Base-by-base conservation (phyloP, 164 flowering plant species). In the Platanus orientalis region DNA sequence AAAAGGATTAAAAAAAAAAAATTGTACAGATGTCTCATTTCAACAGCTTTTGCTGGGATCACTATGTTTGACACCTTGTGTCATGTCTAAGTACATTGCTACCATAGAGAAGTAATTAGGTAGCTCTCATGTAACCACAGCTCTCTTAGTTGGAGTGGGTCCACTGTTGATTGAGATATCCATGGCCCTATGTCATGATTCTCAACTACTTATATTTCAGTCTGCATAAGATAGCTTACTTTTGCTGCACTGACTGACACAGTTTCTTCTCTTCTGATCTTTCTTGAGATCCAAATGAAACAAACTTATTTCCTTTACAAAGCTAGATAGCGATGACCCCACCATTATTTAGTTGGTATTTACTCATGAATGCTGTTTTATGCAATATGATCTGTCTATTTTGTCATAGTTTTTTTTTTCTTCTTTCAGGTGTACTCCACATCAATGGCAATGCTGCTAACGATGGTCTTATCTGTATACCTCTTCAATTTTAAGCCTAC, bases 371-470 rank as follows among this genome's bases (percentile, higher is more conserved):
- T 45, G 49, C 19, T 17, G 19, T 34, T 34, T 5, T 45, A 16
- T 16, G 20, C 49, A 45, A 45, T 45, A 12, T 45, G 49, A 45
- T 45, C 20, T 19, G 20, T 45, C 49, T 45, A 2, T n/a, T 36
- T 19, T 17, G 1, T 45, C 20, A 45, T 36, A 36, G 12, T 36
- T 36, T 19, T 14, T 45, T 45, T 45, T 45, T 16, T 23, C 32
- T 45, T 27, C 36, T 30, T 74, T 53, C 77, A 91, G 96, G 97
- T 94, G 29, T 91, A 87, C 71, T 87, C 98, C 39, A 94, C 97
- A 24, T 94, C 98, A 52, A 91, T 94, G 98, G 98, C 98, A 5
- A 94, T 94, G 98, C 80, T 94, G 21, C 74, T 94, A 61, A 93
- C 97, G 16, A 90, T 87, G 95, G 76, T 93, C 48, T 52, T 89